phyloP scores from a whole-genome alignment of 306 rosid species.

The Begonia masoniana region DNA sequence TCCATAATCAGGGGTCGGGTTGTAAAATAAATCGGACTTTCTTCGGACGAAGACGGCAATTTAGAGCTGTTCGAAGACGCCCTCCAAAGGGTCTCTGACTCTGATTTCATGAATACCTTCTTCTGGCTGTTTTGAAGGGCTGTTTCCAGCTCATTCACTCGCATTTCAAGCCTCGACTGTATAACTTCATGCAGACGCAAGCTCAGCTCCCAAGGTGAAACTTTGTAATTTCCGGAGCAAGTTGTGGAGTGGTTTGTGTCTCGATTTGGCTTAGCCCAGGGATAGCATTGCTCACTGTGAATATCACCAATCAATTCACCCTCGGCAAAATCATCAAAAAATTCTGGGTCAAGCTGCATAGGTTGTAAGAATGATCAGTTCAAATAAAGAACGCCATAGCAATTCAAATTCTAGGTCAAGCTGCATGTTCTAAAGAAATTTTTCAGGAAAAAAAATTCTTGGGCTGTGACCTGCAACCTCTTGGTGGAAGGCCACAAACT shows the following conservation, averaged over 20 bases:
- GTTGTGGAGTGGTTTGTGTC: constrained; percentile 19
- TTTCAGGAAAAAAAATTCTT: too few relatives aligned
- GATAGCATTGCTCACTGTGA: constrained; percentile 18
- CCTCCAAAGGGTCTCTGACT: constrained; percentile 10
- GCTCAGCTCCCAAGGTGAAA: constrained; percentile 59
- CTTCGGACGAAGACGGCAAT: constrained; percentile 6
- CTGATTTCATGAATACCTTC: constrained; percentile 24
- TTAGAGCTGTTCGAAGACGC: constrained; percentile 6
- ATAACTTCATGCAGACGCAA: constrained; percentile 63
- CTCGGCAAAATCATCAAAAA: constrained; percentile 4
- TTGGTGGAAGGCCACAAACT: too few relatives aligned
- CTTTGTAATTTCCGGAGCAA: constrained; percentile 41
- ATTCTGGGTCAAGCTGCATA: constrained; percentile 11
- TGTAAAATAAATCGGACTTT: constrained; percentile 1
- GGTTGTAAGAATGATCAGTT: not conserved
- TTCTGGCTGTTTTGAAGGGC: constrained; percentile 57
- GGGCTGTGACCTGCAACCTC: too few relatives aligned
- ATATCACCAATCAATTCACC: constrained; percentile 9
- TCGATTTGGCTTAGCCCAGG: constrained; percentile 33
- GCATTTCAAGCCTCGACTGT: constrained; percentile 57
- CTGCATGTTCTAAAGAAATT: too few relatives aligned
- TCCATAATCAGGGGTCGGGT: constrained; percentile 23
- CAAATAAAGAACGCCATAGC: not conserved
- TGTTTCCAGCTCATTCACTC: constrained; percentile 54
- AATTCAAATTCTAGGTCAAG: too few relatives aligned